These are phyloP conservation scores for Tricholoma sp. DNA, from an alignment of 768 basidiomycete species.

Conservation along the genomic window DNA sequence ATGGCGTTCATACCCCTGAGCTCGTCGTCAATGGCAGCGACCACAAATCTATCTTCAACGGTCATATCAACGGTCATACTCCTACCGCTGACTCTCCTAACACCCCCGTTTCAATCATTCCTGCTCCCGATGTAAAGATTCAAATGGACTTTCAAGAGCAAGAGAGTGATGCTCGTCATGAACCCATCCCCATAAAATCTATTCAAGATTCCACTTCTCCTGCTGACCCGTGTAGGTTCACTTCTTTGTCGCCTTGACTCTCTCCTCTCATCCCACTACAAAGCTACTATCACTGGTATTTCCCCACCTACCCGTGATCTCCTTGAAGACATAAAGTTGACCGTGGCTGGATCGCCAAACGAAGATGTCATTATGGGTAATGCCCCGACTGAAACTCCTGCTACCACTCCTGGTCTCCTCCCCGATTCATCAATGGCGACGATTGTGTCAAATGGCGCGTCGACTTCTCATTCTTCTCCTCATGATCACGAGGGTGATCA, in stretches of 20 bases:
- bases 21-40: slow-evolving; percentile 33
- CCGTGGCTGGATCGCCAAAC: slow-evolving; percentile 31
- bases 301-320: slow-evolving; percentile 38
- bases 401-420: slow-evolving; percentile 33
- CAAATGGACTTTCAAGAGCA: slow-evolving; percentile 56
- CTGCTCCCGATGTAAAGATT: slow-evolving; percentile 54
- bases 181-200: slow-evolving; percentile 47
- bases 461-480: slow-evolving; percentile 29
- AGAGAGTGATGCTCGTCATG: slow-evolving; percentile 65
- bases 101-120: slow-evolving; percentile 51
- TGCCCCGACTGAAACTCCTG: slow-evolving; percentile 31
- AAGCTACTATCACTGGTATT: slow-evolving; percentile 42
- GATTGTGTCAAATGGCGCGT: slow-evolving; percentile 30
- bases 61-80: slow-evolving; percentile 19
- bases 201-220: slow-evolving; percentile 35
- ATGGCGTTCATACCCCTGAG: slow-evolving; percentile 32
- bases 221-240: slow-evolving; percentile 46
- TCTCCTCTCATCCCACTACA: slow-evolving; percentile 20
- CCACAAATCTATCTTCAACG: slow-evolving; percentile 18
- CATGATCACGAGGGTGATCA: slow-evolving; percentile 46
- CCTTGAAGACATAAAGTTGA: slow-evolving; percentile 54
- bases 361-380: slow-evolving; percentile 40
- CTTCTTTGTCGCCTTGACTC: slow-evolving; percentile 13
- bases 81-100: slow-evolving; percentile 50
- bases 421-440: slow-evolving; percentile 36